phyloP scores from a whole-genome alignment of 257 asterid species.

The Gardenia jasminoides region DNA sequence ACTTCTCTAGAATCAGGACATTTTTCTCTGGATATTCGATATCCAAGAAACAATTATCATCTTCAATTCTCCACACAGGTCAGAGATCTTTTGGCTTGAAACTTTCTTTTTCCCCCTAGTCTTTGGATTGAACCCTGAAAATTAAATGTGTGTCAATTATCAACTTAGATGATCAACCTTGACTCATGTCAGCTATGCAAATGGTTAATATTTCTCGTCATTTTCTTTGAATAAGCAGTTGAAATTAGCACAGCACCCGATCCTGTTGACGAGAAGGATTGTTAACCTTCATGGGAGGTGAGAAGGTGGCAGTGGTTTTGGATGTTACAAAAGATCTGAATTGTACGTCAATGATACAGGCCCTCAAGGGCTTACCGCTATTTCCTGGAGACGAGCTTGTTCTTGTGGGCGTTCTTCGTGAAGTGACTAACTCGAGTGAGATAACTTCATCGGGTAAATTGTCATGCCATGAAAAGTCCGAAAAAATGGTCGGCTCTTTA shows the following conservation, averaged over 20 bases:
- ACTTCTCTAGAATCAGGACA: not conserved
- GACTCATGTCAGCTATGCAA: too few species aligned
- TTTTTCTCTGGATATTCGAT: not conserved
- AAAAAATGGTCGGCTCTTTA: too few species aligned
- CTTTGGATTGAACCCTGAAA: too few species aligned
- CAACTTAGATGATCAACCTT: too few species aligned
- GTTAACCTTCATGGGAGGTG: constrained; percentile 14
- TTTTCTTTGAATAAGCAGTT: not conserved
- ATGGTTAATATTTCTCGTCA: too few species aligned
- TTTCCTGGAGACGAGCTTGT: constrained; percentile 50
- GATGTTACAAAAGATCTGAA: constrained; percentile 37
- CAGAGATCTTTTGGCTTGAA: not conserved
- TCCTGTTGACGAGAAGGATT: not conserved
- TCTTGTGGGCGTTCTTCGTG: constrained; percentile 40
- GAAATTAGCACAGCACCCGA: not conserved
- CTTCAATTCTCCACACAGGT: not conserved
- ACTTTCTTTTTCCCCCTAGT: too few species aligned
- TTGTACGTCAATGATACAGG: constrained; percentile 38
- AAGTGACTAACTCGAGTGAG: constrained; percentile 19
- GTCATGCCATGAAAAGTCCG: too few species aligned
- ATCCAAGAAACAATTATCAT: not conserved
- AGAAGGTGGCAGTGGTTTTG: constrained; percentile 45
- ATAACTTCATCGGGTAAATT: constrained; percentile 23
- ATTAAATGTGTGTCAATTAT: too few species aligned
- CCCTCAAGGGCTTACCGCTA: constrained; percentile 23